These are phyloP conservation scores for Monascus ruber DNA, from an alignment of 2,329 filamentous ascomycete genomes.

Conservation along the genomic window DNA sequence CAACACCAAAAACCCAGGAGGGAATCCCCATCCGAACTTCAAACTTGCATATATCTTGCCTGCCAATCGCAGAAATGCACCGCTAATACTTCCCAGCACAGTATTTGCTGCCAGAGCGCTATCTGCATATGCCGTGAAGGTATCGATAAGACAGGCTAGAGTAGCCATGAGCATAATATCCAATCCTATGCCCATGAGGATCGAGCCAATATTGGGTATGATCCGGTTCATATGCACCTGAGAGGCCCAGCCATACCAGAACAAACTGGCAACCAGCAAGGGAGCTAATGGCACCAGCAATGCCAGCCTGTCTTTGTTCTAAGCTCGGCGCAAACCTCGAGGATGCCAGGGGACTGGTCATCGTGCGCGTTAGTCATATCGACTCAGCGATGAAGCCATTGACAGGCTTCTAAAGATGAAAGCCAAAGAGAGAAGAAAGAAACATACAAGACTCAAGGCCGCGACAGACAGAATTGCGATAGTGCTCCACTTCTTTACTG, in stretches of 20 bases:
- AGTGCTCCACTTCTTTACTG: too few relatives aligned
- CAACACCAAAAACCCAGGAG: slow-evolving; percentile 55
- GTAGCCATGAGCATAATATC: slow-evolving; percentile 10
- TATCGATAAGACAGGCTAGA: not conserved
- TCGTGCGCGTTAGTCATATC: too few relatives aligned
- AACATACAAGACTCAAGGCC: too few relatives aligned
- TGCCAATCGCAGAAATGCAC: slow-evolving; percentile 6
- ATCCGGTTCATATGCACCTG: slow-evolving; percentile 33
- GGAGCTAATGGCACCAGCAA: too few relatives aligned
- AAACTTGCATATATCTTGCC: not conserved
- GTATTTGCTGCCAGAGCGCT: not conserved
- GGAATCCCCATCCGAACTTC: slow-evolving; percentile 35
- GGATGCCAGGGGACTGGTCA: too few relatives aligned
- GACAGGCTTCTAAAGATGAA: too few relatives aligned
- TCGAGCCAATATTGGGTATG: slow-evolving; percentile 35
- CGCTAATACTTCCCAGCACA: not conserved
- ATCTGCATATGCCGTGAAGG: not conserved
- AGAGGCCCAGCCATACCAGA: slow-evolving; percentile 40
- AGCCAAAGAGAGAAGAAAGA: too few relatives aligned
- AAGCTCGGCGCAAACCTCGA: too few relatives aligned
- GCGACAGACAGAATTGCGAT: too few relatives aligned
- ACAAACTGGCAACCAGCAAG: slow-evolving; percentile 1
- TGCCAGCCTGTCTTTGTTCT: too few relatives aligned
- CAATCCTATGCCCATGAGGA: slow-evolving; percentile 30
- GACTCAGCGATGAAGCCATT: too few relatives aligned